Base-by-base conservation (phyloP, 2,329 filamentous ascomycete species). In the Nigrospora osmanthi region DNA sequence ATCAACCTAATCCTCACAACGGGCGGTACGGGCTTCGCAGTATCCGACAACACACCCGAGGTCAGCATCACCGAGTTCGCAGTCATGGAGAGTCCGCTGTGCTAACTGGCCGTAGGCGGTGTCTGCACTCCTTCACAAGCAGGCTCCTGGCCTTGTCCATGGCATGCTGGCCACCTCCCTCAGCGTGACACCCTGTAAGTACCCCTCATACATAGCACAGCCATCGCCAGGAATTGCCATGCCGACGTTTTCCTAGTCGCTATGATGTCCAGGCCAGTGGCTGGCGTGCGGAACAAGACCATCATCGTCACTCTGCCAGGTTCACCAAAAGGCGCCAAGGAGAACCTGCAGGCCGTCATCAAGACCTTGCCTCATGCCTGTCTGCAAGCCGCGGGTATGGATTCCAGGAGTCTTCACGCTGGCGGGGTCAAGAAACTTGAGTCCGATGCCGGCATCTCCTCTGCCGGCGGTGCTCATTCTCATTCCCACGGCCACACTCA, bases 341-440 rank as follows among this genome's bases (percentile, higher is more conserved):
- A 98, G 69, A 98, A 97, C 58, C 76, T 98, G 0, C 82, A 93
- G 58, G 83, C 90, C 2, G 74, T 98, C 7, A 70, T 98, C 49
- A 94, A 89, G 60, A 81, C 91, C n/a, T 68, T 98, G 6, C 90
- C 91, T 0, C 93, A 98, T 66, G 93, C 93, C n/a, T 98, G 93
- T 54, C 69, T 87, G 9, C 91, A 97, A 68, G 87, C 88, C 28
- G 81, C 86, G 0, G 93, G 91, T 1, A 82, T 80, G 13, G 81
- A 95, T 58, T 97, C 93, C 1, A 78, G 93, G 53, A 64, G 70
- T 1, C 67, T 96, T 6, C 93, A 98, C 62, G 72, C 75, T 1
- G 89, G 89, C 2, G 91, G 93, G 1, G 72, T 91, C 0, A 81
- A 86, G 68, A 89, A 86, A 58, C 75, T 97, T 0, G 93, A 97